Conservation (phyloP, 208 protist genomes). For the Trypanosomatidae sp. region DNA sequence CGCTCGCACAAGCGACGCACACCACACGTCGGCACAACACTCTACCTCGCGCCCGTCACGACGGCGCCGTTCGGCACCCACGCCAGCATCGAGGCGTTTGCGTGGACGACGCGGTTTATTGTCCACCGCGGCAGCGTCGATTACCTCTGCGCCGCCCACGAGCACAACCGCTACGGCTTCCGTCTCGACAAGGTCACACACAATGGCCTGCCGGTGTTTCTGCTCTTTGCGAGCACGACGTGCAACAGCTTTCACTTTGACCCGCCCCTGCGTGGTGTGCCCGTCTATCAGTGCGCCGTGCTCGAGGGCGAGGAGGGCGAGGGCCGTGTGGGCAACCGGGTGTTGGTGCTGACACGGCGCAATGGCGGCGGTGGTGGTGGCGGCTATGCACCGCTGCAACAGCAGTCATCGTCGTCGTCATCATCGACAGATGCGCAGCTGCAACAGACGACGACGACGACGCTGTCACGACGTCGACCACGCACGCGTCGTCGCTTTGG, state of each 20-base stretch:
- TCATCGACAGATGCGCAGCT: no score
- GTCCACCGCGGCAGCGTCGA: slow-evolving; percentile 46
- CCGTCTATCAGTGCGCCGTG: slow-evolving; percentile 27
- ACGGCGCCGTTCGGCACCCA: slow-evolving; percentile 9
- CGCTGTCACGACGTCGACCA: no score
- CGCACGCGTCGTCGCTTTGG: no score
- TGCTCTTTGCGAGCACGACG: slow-evolving; percentile 32
- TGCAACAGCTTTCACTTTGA: slow-evolving; percentile 19
- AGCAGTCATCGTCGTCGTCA: not conserved
- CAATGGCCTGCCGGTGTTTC: slow-evolving; percentile 46
- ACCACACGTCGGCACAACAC: slow-evolving; percentile 19
- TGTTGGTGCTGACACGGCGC: slow-evolving; percentile 24
- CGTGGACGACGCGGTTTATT: slow-evolving; percentile 44
- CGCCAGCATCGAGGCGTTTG: slow-evolving; percentile 43
- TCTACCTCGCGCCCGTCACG: slow-evolving; percentile 14
- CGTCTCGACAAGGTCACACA: slow-evolving; percentile 49
- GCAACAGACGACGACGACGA: no score
- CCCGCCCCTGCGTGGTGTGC: slow-evolving; percentile 13
- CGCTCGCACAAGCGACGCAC: slow-evolving; percentile 12
- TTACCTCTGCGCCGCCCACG: slow-evolving; percentile 29
- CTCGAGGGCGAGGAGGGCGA: slow-evolving; percentile 23
- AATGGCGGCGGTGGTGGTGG: slow-evolving; percentile 1
- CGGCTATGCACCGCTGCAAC: not conserved
- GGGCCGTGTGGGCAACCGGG: slow-evolving; percentile 3
- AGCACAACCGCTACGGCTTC: slow-evolving; percentile 47